phyloP scores from a whole-genome alignment of 2,329 filamentous ascomycete genomes.

The Microdochium paspali region DNA sequence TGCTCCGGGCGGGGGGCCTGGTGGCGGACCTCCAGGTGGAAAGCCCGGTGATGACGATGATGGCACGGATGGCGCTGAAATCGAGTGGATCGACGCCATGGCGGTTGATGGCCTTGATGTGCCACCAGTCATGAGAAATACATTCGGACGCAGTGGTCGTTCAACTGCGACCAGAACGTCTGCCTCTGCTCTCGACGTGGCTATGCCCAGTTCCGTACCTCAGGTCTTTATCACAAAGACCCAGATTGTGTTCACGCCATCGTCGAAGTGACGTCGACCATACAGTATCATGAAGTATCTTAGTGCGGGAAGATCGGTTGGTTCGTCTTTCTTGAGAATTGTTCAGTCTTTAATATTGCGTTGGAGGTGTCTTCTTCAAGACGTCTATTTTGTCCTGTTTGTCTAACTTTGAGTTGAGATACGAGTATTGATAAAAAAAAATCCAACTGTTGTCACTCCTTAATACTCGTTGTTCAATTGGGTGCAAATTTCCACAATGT shows the following conservation, averaged over 20 bases:
- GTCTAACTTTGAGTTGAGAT: not conserved
- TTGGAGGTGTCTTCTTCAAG: not conserved
- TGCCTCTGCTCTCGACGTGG: not conserved
- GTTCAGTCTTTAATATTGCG: not conserved
- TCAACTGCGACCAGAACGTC: not conserved
- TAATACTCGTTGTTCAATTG: too few species aligned
- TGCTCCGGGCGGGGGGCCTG: too few species aligned
- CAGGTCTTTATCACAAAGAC: not conserved
- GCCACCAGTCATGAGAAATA: not conserved
- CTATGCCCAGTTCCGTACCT: not conserved
- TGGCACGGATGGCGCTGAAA: not conserved
- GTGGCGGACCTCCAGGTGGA: too few species aligned
- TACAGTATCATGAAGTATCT: not conserved
- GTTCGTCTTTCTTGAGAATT: not conserved
- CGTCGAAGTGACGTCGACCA: not conserved
- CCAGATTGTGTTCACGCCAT: not conserved
- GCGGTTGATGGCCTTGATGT: not conserved
- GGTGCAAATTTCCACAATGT: too few species aligned
- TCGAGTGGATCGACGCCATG: not conserved
- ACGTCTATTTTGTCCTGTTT: not conserved
- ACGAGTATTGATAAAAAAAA: not conserved
- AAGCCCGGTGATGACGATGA: not conserved
- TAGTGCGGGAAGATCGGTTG: not conserved
- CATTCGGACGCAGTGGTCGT: not conserved
- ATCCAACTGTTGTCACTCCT: not conserved